phyloP scores from a whole-genome alignment of 352 stramenopile genomes.

The Vaucheria bursata region DNA sequence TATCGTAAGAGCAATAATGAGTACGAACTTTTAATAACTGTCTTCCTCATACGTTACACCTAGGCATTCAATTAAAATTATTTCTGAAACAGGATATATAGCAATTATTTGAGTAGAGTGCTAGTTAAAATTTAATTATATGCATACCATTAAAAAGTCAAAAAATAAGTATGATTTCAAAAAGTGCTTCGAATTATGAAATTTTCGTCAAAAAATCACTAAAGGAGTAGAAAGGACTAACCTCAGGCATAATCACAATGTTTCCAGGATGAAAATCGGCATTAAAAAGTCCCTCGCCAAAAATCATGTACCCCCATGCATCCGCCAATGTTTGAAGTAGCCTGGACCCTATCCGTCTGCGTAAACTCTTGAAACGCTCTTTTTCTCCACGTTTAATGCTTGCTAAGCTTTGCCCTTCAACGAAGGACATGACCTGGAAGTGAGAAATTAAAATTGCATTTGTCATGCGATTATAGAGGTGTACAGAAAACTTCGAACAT shows the following conservation, averaged over 20 bases:
- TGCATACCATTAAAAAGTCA: too few species aligned
- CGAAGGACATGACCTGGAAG: conserved; percentile 79
- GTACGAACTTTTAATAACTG: too few species aligned
- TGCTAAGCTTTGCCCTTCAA: conserved; percentile 48
- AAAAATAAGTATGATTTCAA: too few species aligned
- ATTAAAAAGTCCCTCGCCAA: conserved; percentile 77
- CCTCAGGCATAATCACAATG: conserved; percentile 70
- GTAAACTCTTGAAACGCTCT: conserved; percentile 21
- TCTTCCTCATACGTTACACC: too few species aligned
- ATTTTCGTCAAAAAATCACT: too few species aligned
- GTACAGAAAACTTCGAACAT: not conserved
- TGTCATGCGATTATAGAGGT: not conserved
- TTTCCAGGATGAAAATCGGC: conserved; percentile 75
- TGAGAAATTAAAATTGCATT: conserved; percentile 53
- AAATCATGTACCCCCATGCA: conserved; percentile 79
- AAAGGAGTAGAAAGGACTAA: conserved; percentile 10
- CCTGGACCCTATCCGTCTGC: conserved; percentile 39
- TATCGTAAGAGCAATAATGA: too few species aligned
- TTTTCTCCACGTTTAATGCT: conserved; percentile 32
- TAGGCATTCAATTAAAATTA: too few species aligned
- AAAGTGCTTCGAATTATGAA: too few species aligned
- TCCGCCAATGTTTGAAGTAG: conserved; percentile 69
- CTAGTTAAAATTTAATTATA: too few species aligned
- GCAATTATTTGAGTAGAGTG: too few species aligned
- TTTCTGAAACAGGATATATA: too few species aligned